Conservation (phyloP, 495 filamentous ascomycete species). For the Hyaloscypha hepaticicola region DNA sequence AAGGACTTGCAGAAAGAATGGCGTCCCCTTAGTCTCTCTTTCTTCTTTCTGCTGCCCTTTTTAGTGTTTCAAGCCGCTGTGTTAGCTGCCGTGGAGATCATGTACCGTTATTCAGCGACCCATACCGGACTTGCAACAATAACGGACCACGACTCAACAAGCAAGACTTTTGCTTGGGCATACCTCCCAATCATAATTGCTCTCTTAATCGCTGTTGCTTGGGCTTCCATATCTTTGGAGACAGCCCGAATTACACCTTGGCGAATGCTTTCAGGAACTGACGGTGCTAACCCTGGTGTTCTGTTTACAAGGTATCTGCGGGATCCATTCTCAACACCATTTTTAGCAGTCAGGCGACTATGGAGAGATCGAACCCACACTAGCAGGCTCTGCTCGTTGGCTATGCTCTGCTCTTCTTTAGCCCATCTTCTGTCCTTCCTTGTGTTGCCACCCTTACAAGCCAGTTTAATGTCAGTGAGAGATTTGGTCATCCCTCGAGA, state of each 20-base stretch:
- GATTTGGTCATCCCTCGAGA: background rate
- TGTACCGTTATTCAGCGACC: background rate
- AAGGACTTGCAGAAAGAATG: background rate
- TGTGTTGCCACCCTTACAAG: conserved; percentile 1
- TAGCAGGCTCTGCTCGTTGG: background rate
- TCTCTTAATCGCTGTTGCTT: background rate
- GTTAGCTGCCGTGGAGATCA: conserved; percentile 1
- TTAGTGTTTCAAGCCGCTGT: conserved; percentile 1
- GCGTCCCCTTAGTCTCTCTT: background rate
- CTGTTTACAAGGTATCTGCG: conserved; percentile 2
- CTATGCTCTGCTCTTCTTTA: background rate
- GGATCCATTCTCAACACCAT: conserved; percentile 1
- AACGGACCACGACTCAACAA: conserved; percentile 3
- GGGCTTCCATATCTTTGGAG: conserved; percentile 4
- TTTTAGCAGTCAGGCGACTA: background rate
- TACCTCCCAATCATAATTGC: conserved; percentile 6
- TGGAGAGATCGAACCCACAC: background rate
- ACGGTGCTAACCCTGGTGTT: background rate
- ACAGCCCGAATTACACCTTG: conserved; percentile 2
- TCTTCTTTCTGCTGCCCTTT: background rate
- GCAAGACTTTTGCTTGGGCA: conserved; percentile 2
- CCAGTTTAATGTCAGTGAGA: background rate
- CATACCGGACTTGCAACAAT: background rate
- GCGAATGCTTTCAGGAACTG: background rate
- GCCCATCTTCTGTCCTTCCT: conserved; percentile 1